Conservation (phyloP, 257 asterid species). For the Solanum pimpinellifolium region DNA sequence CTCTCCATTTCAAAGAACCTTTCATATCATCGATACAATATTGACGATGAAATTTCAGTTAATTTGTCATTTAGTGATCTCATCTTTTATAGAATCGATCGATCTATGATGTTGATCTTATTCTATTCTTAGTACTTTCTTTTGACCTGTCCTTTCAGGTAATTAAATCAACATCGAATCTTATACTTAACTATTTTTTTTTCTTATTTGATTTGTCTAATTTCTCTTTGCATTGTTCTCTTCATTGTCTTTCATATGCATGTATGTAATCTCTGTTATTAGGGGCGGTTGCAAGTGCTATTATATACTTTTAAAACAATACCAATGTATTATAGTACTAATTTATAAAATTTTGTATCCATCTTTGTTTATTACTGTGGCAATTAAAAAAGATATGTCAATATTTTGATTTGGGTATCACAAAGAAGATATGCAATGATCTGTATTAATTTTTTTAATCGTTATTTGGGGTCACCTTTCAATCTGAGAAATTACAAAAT, state of each 20-base stretch:
- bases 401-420: background rate
- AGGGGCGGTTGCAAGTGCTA: background rate
- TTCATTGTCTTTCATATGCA: background rate
- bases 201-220: background rate
- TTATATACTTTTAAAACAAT: background rate
- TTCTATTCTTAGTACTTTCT: background rate
- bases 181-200: background rate
- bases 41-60: background rate
- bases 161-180: background rate
- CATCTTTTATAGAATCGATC: background rate
- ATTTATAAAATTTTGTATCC: background rate
- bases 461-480: background rate
- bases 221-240: background rate
- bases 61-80: too few relatives aligned
- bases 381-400: background rate
- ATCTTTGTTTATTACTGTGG: background rate
- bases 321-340: background rate
- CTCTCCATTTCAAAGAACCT: constrained; percentile 8
- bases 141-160: background rate
- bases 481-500: background rate
- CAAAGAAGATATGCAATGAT: background rate
- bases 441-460: background rate
- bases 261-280: background rate
- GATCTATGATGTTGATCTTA: background rate
- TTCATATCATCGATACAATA: too few relatives aligned